These are phyloP conservation scores for Alternaria arborescens DNA, from an alignment of 2,329 filamentous ascomycete species.

Conservation along the genomic window DNA sequence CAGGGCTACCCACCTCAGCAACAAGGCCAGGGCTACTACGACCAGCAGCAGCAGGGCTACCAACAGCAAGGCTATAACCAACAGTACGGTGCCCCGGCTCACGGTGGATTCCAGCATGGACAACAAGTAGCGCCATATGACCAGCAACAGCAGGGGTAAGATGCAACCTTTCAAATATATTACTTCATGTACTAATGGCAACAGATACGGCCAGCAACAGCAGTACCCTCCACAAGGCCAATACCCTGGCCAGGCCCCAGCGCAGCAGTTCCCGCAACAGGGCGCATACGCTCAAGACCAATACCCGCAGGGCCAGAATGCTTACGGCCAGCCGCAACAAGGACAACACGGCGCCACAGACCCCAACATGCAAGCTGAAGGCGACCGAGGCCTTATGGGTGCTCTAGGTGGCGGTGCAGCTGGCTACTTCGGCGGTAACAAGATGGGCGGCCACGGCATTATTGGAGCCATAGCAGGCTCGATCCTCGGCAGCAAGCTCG, in stretches of 20 bases:
- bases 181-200: conserved; percentile 15
- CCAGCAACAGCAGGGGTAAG: conserved; percentile 50
- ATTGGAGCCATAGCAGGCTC: conserved; percentile 67
- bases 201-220: conserved; percentile 37
- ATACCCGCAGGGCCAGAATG: conserved; percentile 44
- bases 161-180: too few relatives aligned
- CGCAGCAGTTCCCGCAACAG: conserved; percentile 54
- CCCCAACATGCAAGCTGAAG: conserved; percentile 58
- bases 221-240: conserved; percentile 28
- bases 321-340: conserved; percentile 45
- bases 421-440: conserved; percentile 64
- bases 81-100: conserved; percentile 57
- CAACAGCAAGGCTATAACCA: conserved; percentile 43
- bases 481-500: conserved; percentile 63
- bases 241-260: conserved; percentile 44
- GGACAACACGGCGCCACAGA: conserved; percentile 55
- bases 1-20: conserved; percentile 45
- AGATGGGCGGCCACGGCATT: conserved; percentile 64
- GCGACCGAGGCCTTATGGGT: conserved; percentile 66
- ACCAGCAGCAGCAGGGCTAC: conserved; percentile 41
- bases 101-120: conserved; percentile 61
- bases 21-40: conserved; percentile 41
- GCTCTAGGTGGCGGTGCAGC: conserved; percentile 65
- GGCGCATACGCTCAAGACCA: conserved; percentile 51
- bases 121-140: conserved; percentile 46